phyloP scores from a whole-genome alignment of 2,329 filamentous ascomycete species.

The Davidsoniella neocaledoniae region DNA sequence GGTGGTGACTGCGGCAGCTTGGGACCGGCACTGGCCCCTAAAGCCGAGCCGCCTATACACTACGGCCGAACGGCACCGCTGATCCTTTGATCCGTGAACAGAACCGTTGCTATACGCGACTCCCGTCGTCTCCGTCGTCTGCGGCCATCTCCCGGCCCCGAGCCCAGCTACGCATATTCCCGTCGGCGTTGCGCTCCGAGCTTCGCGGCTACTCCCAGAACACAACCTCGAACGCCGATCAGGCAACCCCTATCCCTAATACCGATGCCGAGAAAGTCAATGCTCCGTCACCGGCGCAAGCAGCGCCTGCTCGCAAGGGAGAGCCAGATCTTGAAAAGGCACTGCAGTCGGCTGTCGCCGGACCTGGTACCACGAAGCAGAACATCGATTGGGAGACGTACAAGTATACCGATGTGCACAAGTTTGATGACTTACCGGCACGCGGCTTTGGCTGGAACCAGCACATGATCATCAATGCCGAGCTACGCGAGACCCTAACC shows the following conservation, averaged over 20 bases:
- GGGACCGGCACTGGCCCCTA: not conserved
- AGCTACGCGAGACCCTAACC: slow-evolving; percentile 81
- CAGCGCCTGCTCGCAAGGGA: not conserved
- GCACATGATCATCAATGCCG: slow-evolving; percentile 86
- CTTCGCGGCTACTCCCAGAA: slow-evolving; percentile 1
- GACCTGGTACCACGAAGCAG: not conserved
- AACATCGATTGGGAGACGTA: slow-evolving; percentile 27
- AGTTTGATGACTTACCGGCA: slow-evolving; percentile 29
- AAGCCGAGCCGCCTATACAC: not conserved
- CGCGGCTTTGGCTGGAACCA: slow-evolving; percentile 80
- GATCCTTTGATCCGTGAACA: not conserved
- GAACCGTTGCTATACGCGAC: slow-evolving; percentile 4
- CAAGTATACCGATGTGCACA: slow-evolving; percentile 24
- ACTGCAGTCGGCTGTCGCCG: slow-evolving; percentile 4
- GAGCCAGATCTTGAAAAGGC: slow-evolving; percentile 3
- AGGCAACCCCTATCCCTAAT: not conserved
- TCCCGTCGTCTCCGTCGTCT: not conserved
- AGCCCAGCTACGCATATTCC: not conserved
- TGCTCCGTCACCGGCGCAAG: not conserved
- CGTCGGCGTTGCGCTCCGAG: not conserved
- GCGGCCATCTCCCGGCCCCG: not conserved
- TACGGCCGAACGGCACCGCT: not conserved
- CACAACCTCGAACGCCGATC: not conserved
- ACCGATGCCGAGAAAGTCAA: too few species aligned
- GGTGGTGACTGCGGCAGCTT: not conserved